Conservation (phyloP, 495 filamentous ascomycete genomes). For the Xylaria flabelliformis region DNA sequence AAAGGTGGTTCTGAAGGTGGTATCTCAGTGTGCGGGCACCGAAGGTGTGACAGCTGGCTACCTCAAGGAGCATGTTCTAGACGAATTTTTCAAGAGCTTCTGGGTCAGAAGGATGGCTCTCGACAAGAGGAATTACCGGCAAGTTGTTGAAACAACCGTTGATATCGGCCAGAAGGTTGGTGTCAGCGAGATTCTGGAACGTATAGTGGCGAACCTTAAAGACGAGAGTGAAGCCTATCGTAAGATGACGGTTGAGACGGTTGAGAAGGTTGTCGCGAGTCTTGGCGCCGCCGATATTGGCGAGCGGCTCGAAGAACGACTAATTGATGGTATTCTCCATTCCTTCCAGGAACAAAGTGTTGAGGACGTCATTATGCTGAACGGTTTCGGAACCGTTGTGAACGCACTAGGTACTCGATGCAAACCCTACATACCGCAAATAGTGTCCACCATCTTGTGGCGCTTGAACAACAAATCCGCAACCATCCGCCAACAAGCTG, state of each 20-base stretch:
- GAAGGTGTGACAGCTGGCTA: conserved; percentile 94
- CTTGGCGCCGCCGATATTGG: conserved; percentile 94
- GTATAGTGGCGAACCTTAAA: conserved; percentile 93
- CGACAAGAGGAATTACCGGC: conserved; percentile 94
- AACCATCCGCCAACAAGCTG: conserved; percentile 95
- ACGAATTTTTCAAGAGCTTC: conserved; percentile 98
- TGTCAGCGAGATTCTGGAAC: conserved; percentile 90
- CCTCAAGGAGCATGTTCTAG: conserved; percentile 91
- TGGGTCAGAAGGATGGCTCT: conserved; percentile 97
- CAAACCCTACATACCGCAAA: conserved; percentile 96
- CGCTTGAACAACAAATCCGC: conserved; percentile 96
- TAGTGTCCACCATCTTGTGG: conserved; percentile 96
- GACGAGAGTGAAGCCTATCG: conserved; percentile 98
- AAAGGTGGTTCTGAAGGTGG: conserved; percentile 96
- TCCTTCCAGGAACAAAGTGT: conserved; percentile 99
- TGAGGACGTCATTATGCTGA: conserved; percentile 93
- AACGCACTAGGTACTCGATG: conserved; percentile 93
- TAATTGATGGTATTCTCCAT: conserved; percentile 96
- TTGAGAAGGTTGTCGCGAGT: conserved; percentile 93
- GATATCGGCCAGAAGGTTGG: conserved; percentile 98
- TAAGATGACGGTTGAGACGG: conserved; percentile 98
- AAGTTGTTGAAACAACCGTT: conserved; percentile 97
- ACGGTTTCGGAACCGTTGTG: conserved; percentile 98
- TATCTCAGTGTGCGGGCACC: conserved; percentile 95
- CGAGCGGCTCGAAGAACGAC: conserved; percentile 86